These are phyloP conservation scores for Zizania latifolia DNA, from an alignment of 176 grass and related monocot genomes.

Conservation along the genomic window DNA sequence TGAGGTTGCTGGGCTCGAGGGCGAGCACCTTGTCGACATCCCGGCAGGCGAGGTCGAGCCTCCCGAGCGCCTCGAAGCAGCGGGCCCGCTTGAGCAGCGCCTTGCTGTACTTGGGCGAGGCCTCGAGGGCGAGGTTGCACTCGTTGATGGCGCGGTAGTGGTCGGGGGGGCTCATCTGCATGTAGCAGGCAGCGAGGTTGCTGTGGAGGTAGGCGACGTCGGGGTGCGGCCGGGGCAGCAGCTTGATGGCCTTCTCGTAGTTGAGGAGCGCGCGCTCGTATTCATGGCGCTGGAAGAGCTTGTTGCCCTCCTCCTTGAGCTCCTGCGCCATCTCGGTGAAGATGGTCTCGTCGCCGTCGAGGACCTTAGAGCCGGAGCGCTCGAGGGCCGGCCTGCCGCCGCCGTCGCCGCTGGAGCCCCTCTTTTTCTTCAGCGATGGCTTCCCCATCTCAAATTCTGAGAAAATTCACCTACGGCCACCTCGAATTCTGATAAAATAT, in stretches of 20 bases:
- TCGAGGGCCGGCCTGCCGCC: constrained; percentile 35
- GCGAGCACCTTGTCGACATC: constrained; percentile 57
- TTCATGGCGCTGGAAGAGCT: constrained; percentile 84
- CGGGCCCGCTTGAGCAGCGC: constrained; percentile 83
- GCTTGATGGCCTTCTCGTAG: constrained; percentile 82
- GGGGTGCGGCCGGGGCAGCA: constrained; percentile 51
- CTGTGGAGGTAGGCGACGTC: constrained; percentile 66
- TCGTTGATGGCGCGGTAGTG: constrained; percentile 76
- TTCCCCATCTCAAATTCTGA: constrained; percentile 72
- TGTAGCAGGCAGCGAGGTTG: constrained; percentile 93
- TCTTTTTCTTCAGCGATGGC: constrained; percentile 74
- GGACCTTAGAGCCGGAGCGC: constrained; percentile 51
- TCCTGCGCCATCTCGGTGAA: constrained; percentile 72
- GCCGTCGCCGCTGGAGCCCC: constrained; percentile 16
- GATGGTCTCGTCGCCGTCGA: constrained; percentile 68
- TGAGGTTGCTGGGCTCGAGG: constrained; percentile 69
- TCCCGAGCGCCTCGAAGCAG: constrained; percentile 70
- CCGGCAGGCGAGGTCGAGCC: constrained; percentile 58
- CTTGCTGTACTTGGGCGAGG: constrained; percentile 62
- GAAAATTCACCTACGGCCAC: not conserved
- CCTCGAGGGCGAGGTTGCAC: constrained; percentile 72
- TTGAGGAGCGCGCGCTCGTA: constrained; percentile 64
- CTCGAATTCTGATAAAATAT: not conserved
- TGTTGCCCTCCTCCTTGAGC: constrained; percentile 77
- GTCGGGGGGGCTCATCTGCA: constrained; percentile 75